Evolutionary conservation across 2,329 filamentous ascomycete genomes (phyloP), one percentile per base, ranked within the genome.

Genomic region (Xylaria sp.): DNA sequence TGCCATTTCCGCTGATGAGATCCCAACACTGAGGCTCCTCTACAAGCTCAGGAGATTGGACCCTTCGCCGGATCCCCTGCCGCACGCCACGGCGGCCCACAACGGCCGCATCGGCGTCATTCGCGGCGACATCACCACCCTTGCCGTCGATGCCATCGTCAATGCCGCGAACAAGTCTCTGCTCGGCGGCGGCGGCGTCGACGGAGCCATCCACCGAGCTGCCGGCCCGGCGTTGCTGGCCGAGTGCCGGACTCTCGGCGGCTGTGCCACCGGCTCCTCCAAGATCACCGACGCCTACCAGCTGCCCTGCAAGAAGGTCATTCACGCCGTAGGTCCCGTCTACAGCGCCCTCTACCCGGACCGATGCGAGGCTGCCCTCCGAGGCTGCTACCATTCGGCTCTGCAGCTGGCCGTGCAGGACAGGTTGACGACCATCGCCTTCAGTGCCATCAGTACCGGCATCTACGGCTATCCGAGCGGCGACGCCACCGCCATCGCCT

Each of bases 251-350:
- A 86, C 79, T 0, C 85, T 98, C 1, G 78, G 85, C 57, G 92
- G 94, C 60, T 98, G 94, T 79, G 80, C 74, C 1, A 95, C 93
- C 0, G 95, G 96, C 60, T 84, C 87, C 31, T 92, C 94, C 31
- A 95, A 95, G 79, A 94, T 97, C 76, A 98, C 96, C 0, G 80
- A 83, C 44, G 95, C 90, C 9, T 94, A 96, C 80, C 76, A 88
- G 0, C 84, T 98, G 28, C 94, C 94, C 0, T 91, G 90, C 76
- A 86, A 88, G 67, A 90, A 92, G 72, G 88, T 98, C 73, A 97
- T 98, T 65, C 96, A 98, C 80, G 89, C 96, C 20, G 95, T 98
- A 3, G 96, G 96, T 0, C 96, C 96, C 0, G 81, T 97, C 37
- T 98, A 94, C 80, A 73, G 82, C 62, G 73, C 75, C 0, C 76